These are phyloP conservation scores for Zasmidium citrigriseum DNA, from an alignment of 2,329 filamentous ascomycete species.

Conservation along the genomic window DNA sequence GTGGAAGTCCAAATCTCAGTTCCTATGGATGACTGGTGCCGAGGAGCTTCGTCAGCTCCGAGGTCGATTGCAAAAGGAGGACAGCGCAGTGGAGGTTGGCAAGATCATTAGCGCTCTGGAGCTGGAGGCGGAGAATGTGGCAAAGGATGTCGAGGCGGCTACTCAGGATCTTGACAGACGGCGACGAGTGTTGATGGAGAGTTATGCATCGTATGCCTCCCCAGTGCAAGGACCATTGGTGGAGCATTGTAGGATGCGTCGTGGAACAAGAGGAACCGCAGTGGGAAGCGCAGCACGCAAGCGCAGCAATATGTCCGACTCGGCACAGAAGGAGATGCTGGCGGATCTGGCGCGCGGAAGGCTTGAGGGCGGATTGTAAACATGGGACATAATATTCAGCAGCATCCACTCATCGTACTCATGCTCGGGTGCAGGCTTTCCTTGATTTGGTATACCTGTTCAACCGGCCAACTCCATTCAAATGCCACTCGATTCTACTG, in stretches of 20 bases:
- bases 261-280: not conserved
- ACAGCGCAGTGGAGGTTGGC: slow-evolving; percentile 54
- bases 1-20: not conserved
- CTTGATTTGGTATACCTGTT: not conserved
- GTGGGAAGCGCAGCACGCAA: not conserved
- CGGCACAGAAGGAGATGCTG: not conserved
- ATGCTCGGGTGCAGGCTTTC: not conserved
- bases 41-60: not conserved
- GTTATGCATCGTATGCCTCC: too few relatives aligned
- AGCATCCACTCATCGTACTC: not conserved
- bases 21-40: not conserved
- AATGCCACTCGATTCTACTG: not conserved
- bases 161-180: too few relatives aligned
- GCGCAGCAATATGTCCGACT: not conserved
- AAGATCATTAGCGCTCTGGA: too few relatives aligned
- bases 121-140: too few relatives aligned
- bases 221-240: too few relatives aligned
- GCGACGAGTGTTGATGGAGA: too few relatives aligned
- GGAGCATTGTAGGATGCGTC: too few relatives aligned
- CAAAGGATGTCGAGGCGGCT: too few relatives aligned
- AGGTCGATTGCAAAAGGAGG: too few relatives aligned
- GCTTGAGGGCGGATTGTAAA: not conserved
- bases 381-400: not conserved
- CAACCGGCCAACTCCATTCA: not conserved
- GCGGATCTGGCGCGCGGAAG: not conserved